Evolutionary conservation across 495 filamentous ascomycete species (phyloP), one percentile per base, ranked within the genome.

Genomic region (Chlorociboria aeruginascens): DNA sequence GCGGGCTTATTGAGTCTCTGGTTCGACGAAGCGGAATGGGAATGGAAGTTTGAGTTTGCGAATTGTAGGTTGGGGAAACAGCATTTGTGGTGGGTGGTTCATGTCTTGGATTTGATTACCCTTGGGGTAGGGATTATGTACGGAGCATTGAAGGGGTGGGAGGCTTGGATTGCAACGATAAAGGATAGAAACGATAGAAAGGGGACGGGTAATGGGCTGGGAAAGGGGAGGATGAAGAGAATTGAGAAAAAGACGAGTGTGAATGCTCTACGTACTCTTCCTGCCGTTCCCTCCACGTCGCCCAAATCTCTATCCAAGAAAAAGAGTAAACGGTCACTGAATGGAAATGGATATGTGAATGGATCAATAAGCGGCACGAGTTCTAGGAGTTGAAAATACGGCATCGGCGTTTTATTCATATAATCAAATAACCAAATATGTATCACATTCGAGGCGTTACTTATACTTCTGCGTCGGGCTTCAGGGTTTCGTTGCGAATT

Each of bases 1-100:
- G 89, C 87, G 0, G 93, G 86, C 0, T 67, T 98, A 29, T 61
- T 98, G 36, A 89, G 81, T 35, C 69, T 83, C 2, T 98, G 93
- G 93, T 97, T 89, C 59, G 85, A 97, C 63, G 57, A 72, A 34
- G 65, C 70, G 6, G 56, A 55, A 11, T 76, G 73, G 66, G 80
- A 85, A 54, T 98, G 92, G 92, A 70, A 70, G 53, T 85, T 85
- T 43, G 86, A 86, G 48, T 89, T 88, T 57, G 69, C 66, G 7
- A 82, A 76, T 31, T 97, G 92, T 60, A 66, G 72, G 10, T 64
- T 90, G 40, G 92, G 89, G 6, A 77, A 78, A 30, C 92, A 95
- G 70, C 88, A 95, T 64, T 69, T 89, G 30, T 98, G 92, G 92
- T 98, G 92, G 92, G 71, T 74, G 3, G 80, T 93, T 2, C 88